Base-by-base conservation (phyloP, 2,329 filamentous ascomycete species). In the Aurifilum marmelostoma region DNA sequence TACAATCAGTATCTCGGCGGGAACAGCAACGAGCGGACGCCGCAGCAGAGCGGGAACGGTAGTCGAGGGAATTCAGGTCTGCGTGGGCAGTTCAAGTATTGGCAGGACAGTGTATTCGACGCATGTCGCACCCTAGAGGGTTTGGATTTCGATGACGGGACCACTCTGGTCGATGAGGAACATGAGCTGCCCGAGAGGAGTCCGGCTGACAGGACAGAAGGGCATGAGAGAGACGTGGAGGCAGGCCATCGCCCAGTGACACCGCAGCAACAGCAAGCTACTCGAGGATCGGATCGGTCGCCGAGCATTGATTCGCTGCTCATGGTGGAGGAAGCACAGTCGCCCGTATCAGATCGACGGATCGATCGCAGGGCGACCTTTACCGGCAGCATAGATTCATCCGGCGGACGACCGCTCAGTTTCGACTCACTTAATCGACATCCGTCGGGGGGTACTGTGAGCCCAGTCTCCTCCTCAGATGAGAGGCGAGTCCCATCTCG, bases 191-290 rank as follows among this genome's bases (percentile, higher is more conserved):
- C 65, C 11, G 39, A 52, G 39, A 27, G 24, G n/a, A 43, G 37
- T 32, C 52, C 52, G 37, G 64, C n/a, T 62, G 39, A 39, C 8
- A 24, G 59, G 59, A 61, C 56, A 6, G 50, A n/a, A n/a, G n/a
- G n/a, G 32, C 59, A 16, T 37, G 21, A 24, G 37, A 37, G n/a
- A 41, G 59, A 59, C 27, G 9, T 66, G n/a, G 64, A 59, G 52
- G 64, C 52, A 11, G 52, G 41, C 21, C 62, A 54, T 56, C 6
- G 24, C 18, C 7, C 37, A 3, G 37, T 12, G 21, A 37, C 56
- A 34, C 71, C 32, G 70, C 69, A n/a, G 73, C 74, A 29, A 67
- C 73, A 27, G 67, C 69, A 43, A 27, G 11, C n/a, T n/a, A 27
- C 37, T 29, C 24, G 34, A 61, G 65, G 39, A 21, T 18, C 14